Conservation (phyloP, 192 early-diverging fungal genomes). For the Allomyces javanicus region DNA sequence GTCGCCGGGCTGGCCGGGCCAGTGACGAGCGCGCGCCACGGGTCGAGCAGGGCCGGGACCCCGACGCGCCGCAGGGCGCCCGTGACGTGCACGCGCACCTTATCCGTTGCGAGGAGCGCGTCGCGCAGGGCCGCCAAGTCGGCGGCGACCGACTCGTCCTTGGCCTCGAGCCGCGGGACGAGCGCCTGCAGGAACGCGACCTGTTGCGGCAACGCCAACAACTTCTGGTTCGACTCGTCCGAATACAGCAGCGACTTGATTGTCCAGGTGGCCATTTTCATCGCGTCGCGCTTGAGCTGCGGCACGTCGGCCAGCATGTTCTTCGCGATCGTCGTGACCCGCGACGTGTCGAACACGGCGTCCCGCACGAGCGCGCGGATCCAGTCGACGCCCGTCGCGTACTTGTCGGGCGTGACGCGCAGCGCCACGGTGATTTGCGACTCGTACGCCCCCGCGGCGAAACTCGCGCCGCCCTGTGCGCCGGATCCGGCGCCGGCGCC, state of each 20-base stretch:
- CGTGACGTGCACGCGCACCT: not conserved
- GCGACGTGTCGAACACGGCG: not conserved
- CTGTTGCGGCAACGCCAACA: not conserved
- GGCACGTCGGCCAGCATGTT: constrained; percentile 36
- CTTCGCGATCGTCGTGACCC: constrained; percentile 27
- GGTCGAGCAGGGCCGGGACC: not conserved
- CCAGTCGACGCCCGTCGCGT: not conserved
- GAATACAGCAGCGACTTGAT: not conserved
- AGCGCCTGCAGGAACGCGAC: not conserved
- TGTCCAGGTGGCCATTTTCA: not conserved
- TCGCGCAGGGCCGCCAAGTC: not conserved
- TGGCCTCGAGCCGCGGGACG: not conserved
- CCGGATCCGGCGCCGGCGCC: constrained; percentile 16
- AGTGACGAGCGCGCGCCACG: not conserved
- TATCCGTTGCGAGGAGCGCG: not conserved
- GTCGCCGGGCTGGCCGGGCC: not conserved
- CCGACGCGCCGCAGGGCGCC: not conserved
- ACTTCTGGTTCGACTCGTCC: not conserved
- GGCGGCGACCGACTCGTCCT: not conserved
- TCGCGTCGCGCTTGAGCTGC: constrained; percentile 25
- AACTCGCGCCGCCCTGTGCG: constrained; percentile 2
- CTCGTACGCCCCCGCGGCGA: not conserved
- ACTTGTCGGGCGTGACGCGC: not conserved
- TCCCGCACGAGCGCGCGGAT: not conserved
- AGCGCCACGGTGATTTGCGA: not conserved